Conservation (phyloP, 164 flowering plant genomes). For the Vitis amurensis region DNA sequence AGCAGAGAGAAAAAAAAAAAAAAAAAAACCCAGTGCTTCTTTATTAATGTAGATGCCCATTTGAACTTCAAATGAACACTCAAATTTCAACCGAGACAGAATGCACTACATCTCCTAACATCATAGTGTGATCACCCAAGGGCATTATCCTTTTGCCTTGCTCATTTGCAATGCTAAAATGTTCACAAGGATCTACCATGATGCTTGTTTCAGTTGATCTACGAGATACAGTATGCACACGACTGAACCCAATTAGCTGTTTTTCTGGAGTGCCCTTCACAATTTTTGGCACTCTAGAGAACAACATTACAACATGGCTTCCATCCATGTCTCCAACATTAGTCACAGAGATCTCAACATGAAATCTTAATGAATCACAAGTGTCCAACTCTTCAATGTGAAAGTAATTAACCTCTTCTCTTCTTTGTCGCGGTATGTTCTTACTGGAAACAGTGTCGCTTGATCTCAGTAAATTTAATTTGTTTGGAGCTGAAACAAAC, state of each 20-base stretch:
- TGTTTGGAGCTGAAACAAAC: constrained; percentile 55
- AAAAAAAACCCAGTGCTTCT: not conserved
- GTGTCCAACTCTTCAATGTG: constrained; percentile 43
- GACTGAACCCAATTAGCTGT: constrained; percentile 73
- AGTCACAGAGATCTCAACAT: constrained; percentile 45
- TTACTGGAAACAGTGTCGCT: constrained; percentile 9
- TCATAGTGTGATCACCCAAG: constrained; percentile 57
- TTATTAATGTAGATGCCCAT: not conserved
- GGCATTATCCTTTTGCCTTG: constrained; percentile 58
- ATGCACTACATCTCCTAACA: constrained; percentile 50
- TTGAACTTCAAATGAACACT: not conserved
- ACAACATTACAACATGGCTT: constrained; percentile 71
- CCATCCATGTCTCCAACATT: constrained; percentile 80
- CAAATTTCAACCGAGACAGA: constrained; percentile 30
- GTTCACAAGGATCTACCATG: constrained; percentile 72
- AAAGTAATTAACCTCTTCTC: constrained; percentile 33
- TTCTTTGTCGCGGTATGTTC: constrained; percentile 18
- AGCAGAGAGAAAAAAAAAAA: too few species aligned
- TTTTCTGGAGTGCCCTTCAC: constrained; percentile 54
- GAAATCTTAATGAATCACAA: constrained; percentile 62
- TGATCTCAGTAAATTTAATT: constrained; percentile 30
- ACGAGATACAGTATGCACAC: constrained; percentile 42
- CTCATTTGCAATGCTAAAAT: constrained; percentile 62
- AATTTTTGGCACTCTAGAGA: constrained; percentile 33
- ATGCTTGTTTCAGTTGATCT: constrained; percentile 45